Percentiles rank a stretch among this genome's conserved stretches.
Evolutionary conservation across 1,284 basidiomycete genomes (phyloP).

Genomic region (Peniophora sp.): DNA sequence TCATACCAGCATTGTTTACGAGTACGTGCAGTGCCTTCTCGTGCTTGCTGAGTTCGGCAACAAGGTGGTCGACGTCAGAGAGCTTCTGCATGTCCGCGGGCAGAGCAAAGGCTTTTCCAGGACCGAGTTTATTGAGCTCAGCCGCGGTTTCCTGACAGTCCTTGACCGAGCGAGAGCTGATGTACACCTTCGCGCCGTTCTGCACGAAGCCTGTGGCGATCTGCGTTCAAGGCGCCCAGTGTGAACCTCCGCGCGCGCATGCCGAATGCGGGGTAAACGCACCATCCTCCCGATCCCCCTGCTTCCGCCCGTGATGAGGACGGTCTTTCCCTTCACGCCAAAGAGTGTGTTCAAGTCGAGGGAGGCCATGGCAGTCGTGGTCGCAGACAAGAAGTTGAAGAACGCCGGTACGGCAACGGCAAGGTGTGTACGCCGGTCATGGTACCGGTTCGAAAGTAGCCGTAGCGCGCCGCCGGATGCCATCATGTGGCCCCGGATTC

Average conservation of each 20-base stretch:
- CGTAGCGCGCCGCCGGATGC: too few species aligned
- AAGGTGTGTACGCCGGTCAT: not conserved
- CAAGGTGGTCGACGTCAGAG: constrained; percentile 50
- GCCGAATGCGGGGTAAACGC: constrained; percentile 9
- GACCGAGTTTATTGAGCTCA: constrained; percentile 46
- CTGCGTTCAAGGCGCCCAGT: constrained; percentile 22
- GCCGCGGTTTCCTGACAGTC: constrained; percentile 51
- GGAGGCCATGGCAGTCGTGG: constrained; percentile 26
- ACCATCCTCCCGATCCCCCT: constrained; percentile 68
- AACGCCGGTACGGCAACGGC: not conserved
- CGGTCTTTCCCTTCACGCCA: constrained; percentile 51
- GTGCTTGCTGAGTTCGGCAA: constrained; percentile 37
- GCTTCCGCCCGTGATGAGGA: constrained; percentile 67
- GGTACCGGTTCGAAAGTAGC: too few species aligned
- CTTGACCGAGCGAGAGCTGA: constrained; percentile 52
- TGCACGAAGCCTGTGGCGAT: constrained; percentile 60
- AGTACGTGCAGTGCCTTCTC: constrained; percentile 55
- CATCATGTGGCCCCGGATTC: too few species aligned
- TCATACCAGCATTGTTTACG: constrained; percentile 64
- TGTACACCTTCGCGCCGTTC: constrained; percentile 52
- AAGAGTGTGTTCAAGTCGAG: constrained; percentile 41
- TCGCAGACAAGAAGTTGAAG: not conserved
- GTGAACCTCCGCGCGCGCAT: not conserved
- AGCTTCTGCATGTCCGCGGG: constrained; percentile 54
- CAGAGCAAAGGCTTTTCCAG: constrained; percentile 49